Base-by-base conservation (phyloP, 1,139 yeast species). In the Ogataea hybrid region DNA sequence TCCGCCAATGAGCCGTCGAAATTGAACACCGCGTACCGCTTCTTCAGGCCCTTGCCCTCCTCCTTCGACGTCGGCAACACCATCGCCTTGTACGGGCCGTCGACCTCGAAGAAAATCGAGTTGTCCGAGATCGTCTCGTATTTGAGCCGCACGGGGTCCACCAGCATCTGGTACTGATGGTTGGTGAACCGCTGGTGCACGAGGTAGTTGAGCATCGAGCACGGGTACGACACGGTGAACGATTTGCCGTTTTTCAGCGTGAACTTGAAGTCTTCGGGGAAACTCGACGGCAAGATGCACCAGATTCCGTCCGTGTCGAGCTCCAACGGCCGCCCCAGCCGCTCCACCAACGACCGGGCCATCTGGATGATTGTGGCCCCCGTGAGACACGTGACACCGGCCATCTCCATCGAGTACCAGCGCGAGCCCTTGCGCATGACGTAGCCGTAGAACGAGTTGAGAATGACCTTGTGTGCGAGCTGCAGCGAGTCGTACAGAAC, bases 401-500 rank as follows among this genome's bases (percentile, higher is more conserved):
- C 99, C 98, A 94, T 94, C 64, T 92, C 98, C 95, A 94, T 90
- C 0, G 98, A 92, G 58, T 90, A 94, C 99, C 99, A 94, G 49
- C 99, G 75, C 0, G 97, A 90, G 27, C 98, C 99, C 59, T 92
- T 94, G 66, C 99, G 78, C 98, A 94, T 94, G 17, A 92, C 98
- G 59, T 94, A 94, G 35, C 99, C 99, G 57, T 94, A 94, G 61
- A 94, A 94, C 0, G 98, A 92, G 59, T 94, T 94, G 57, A 94
- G 73, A 68, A 94, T 94, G 57, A 92, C 97, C 59, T 94, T 94
- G 62, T 94, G 98, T 0, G 98, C 98, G 51, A 94, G 73, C 66
- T 94, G 99, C 51, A 94, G 71, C 1, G 98, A 92, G 59, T 94
- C 98, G 62, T 90, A 92, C 42, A 94, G 71, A 34, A 94, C 89